These are phyloP conservation scores for Wickerhamomyces sp. DNA, from an alignment of 1,139 yeast genomes.

Conservation along the genomic window DNA sequence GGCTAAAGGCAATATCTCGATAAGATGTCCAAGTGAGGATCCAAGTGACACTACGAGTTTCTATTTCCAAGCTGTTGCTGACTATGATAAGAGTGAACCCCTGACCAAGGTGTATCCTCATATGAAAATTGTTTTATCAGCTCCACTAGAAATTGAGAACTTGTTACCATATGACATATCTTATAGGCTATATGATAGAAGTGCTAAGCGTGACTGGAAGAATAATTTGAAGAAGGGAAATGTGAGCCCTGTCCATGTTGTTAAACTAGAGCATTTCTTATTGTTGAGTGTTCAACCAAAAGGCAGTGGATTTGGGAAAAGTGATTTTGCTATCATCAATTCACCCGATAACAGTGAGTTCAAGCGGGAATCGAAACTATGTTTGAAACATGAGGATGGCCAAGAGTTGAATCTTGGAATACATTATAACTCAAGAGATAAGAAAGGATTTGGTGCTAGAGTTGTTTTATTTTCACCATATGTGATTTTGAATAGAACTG, in stretches of 20 bases:
- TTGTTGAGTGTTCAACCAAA: conserved; percentile 69
- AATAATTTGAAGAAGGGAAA: conserved; percentile 61
- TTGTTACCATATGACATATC: conserved; percentile 77
- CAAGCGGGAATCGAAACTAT: conserved; percentile 48
- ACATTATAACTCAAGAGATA: conserved; percentile 47
- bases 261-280: conserved; percentile 65
- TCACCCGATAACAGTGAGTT: conserved; percentile 52
- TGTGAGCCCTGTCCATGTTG: conserved; percentile 73
- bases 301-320: conserved; percentile 58
- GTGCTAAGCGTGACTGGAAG: conserved; percentile 65
- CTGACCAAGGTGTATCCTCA: conserved; percentile 79
- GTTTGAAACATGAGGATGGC: conserved; percentile 53
- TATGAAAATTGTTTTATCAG: conserved; percentile 70
- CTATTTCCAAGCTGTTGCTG: conserved; percentile 73
- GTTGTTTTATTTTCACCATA: conserved; percentile 83
- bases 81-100: conserved; percentile 59
- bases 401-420: conserved; percentile 62
- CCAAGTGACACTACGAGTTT: conserved; percentile 41
- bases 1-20: conserved; percentile 45
- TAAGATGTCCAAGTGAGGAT: conserved; percentile 52
- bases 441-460: conserved; percentile 51
- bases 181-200: conserved; percentile 75
- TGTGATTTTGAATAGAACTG: conserved; percentile 75
- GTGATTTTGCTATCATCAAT: conserved; percentile 81
- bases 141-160: conserved; percentile 86